A percentile compares a stretch with the other conserved stretches of the same genome.
Conservation (phyloP, 176 grass and related monocot species). For the Hordeum marinum region DNA sequence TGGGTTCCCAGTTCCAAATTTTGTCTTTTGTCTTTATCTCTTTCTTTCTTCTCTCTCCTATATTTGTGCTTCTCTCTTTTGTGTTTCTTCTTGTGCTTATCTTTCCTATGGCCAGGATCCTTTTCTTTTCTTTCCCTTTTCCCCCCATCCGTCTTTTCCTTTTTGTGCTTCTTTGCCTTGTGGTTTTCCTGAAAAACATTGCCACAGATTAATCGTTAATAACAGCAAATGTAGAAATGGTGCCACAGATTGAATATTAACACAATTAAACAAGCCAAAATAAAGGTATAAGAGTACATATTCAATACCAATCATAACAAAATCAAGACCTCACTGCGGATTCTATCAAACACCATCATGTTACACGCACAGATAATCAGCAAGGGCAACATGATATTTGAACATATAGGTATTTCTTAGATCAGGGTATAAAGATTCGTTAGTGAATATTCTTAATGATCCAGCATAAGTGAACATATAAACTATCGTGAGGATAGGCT, state of each 20-base stretch:
- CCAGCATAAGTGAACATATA: background rate
- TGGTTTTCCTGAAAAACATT: slow-evolving; percentile 46
- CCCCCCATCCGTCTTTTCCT: slow-evolving; percentile 10
- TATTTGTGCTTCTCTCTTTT: slow-evolving; percentile 25
- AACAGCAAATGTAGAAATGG: background rate
- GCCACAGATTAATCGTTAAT: background rate
- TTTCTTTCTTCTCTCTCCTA: slow-evolving; percentile 31
- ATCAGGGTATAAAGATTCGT: background rate
- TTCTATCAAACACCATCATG: background rate
- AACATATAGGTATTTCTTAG: background rate
- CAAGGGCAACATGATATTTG: background rate
- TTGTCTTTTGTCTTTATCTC: slow-evolving; percentile 7
- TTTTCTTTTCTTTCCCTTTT: slow-evolving; percentile 38
- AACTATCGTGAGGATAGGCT: background rate
- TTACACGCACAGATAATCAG: background rate
- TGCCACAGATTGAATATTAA: background rate
- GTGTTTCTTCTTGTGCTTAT: slow-evolving; percentile 38
- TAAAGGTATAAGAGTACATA: background rate
- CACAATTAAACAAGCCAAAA: background rate
- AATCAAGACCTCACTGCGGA: background rate
- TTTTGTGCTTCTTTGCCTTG: slow-evolving; percentile 41
- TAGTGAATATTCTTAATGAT: background rate
- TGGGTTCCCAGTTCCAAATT: background rate
- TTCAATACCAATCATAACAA: background rate
- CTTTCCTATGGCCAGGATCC: slow-evolving; percentile 20